Conservation (phyloP, 371 early-diverging fungal species). For the Fennellomyces sp. region DNA sequence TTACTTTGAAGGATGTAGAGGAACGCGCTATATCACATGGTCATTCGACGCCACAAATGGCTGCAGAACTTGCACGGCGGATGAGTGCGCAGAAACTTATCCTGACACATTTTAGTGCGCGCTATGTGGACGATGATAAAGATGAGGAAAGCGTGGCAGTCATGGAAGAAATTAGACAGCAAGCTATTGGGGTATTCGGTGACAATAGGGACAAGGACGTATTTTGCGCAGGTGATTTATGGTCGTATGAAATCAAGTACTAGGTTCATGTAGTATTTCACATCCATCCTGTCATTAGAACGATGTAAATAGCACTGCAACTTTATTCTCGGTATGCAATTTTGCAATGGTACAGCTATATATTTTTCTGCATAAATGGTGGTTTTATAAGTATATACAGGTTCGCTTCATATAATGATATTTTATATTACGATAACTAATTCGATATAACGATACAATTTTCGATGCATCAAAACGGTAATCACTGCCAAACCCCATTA, state of each 20-base stretch:
- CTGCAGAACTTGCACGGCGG: conserved; percentile 47
- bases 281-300: too few relatives aligned
- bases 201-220: conserved; percentile 32
- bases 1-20: conserved; percentile 34
- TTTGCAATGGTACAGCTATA: too few relatives aligned
- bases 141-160: conserved; percentile 45
- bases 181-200: conserved; percentile 46
- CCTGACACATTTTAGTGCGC: conserved; percentile 62
- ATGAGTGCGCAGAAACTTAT: conserved; percentile 48
- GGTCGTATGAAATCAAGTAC: conserved; percentile 38
- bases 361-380: too few relatives aligned
- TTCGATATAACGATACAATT: too few relatives aligned
- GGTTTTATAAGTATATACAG: too few relatives aligned
- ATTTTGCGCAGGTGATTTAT: conserved; percentile 49
- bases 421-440: too few relatives aligned
- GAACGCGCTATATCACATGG: conserved; percentile 49
- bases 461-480: too few relatives aligned
- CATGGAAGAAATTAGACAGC: conserved; percentile 58
- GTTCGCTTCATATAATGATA: too few relatives aligned
- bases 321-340: too few relatives aligned
- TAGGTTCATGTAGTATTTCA: too few relatives aligned
- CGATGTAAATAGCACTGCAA: too few relatives aligned
- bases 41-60: conserved; percentile 71
- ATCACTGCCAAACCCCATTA: too few relatives aligned
- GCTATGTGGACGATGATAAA: conserved; percentile 59